These are phyloP conservation scores for Oryza officinalis DNA, from an alignment of 176 grass and related monocot species.

Conservation along the genomic window DNA sequence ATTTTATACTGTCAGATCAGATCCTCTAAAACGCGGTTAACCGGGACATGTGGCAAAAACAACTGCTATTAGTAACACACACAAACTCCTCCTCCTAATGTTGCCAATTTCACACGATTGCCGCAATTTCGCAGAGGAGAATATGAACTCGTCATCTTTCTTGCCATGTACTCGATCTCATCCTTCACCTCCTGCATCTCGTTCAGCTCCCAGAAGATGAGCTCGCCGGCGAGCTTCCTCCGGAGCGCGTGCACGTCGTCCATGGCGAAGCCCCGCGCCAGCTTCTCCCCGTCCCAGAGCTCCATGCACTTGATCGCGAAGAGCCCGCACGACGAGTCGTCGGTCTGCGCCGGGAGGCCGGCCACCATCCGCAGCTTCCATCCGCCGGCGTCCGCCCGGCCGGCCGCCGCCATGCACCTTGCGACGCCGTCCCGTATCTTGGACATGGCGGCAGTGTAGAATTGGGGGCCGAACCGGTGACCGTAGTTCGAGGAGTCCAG, in stretches of 20 bases:
- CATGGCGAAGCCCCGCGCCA: slow-evolving; percentile 1
- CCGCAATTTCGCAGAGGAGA: background rate
- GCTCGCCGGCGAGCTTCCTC: slow-evolving; percentile 25
- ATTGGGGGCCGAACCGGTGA: background rate
- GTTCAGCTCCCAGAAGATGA: slow-evolving; percentile 32
- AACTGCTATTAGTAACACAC: background rate
- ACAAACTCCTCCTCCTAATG: no score
- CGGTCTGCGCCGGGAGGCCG: slow-evolving; percentile 20
- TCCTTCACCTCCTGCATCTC: slow-evolving; percentile 17
- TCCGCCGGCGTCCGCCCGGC: background rate
- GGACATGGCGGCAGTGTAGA: slow-evolving; percentile 5
- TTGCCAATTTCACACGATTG: background rate
- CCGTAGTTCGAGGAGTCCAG: slow-evolving; percentile 19
- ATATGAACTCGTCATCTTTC: background rate
- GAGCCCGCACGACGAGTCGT: slow-evolving; percentile 32
- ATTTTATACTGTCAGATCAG: no score
- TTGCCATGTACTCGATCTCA: slow-evolving; percentile 1
- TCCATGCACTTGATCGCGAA: slow-evolving; percentile 35
- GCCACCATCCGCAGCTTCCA: background rate
- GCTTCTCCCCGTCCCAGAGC: slow-evolving; percentile 32
- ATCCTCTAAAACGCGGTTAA: no score
- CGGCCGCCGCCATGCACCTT: slow-evolving; percentile 17
- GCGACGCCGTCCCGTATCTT: slow-evolving; percentile 20
- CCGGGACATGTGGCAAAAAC: no score
- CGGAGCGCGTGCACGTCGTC: slow-evolving; percentile 24